A percentile compares a stretch with the other conserved stretches of the same genome.
Evolutionary conservation across 1,284 basidiomycete genomes (phyloP).

Genomic region (Ceratobasidium sp.): DNA sequence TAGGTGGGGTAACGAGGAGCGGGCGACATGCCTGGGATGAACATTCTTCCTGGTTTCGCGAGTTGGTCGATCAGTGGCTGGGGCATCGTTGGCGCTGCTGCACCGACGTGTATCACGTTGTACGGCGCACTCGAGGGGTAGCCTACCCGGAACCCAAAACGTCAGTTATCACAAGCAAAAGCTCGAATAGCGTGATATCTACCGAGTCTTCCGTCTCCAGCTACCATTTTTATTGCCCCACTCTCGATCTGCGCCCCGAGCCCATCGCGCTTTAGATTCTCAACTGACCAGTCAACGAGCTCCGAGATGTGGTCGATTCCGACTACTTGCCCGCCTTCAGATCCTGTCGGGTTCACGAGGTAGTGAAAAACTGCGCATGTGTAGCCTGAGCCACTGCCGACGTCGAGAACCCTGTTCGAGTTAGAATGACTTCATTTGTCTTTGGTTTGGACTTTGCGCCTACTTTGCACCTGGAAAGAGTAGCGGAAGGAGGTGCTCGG

Average conservation of each 20-base stretch:
- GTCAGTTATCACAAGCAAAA: background rate
- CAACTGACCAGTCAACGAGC: slow-evolving; percentile 69
- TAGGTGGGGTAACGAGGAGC: background rate
- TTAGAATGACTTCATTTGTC: too few species aligned
- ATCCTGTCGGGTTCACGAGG: slow-evolving; percentile 59
- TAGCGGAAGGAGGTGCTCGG: slow-evolving; percentile 73
- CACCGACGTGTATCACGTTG: slow-evolving; percentile 93
- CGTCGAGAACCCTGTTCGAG: slow-evolving; percentile 69
- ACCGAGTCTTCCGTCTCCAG: slow-evolving; percentile 85
- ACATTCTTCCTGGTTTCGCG: slow-evolving; percentile 76
- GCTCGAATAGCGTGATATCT: slow-evolving; percentile 43
- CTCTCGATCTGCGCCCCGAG: slow-evolving; percentile 49
- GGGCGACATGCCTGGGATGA: slow-evolving; percentile 58
- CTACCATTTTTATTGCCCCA: slow-evolving; percentile 63
- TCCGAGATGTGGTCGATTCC: slow-evolving; percentile 92
- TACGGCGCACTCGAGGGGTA: slow-evolving; percentile 66
- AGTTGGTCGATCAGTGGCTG: slow-evolving; percentile 79
- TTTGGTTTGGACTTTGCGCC: too few species aligned
- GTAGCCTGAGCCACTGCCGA: slow-evolving; percentile 82
- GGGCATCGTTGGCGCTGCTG: slow-evolving; percentile 83
- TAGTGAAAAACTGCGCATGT: slow-evolving; percentile 78
- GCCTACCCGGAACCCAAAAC: slow-evolving; percentile 16
- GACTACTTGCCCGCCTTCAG: slow-evolving; percentile 67
- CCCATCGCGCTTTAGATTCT: slow-evolving; percentile 76
- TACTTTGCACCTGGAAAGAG: slow-evolving; percentile 64